A percentile compares a stretch with the other conserved stretches of the same genome.
phyloP scores from a whole-genome alignment of 106 monocot species.

The Allium cepa region DNA sequence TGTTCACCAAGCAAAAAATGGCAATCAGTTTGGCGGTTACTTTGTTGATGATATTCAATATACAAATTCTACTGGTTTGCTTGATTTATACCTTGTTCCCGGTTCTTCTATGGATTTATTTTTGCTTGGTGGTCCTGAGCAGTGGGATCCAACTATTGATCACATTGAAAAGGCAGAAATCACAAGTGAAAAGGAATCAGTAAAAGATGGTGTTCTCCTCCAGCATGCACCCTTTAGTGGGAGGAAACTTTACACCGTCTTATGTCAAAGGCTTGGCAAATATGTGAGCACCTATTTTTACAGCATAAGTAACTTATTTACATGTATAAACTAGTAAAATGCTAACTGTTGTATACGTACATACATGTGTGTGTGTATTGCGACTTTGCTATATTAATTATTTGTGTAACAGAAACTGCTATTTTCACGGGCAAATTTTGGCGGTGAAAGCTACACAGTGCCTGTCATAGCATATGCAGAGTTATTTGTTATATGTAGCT shows the following conservation, averaged over 20 bases:
- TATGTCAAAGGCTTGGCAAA: constrained; percentile 46
- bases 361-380: too few relatives aligned
- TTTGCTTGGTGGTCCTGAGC: constrained; percentile 74
- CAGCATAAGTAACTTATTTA: too few relatives aligned
- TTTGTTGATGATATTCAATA: constrained; percentile 34
- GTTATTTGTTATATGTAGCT: constrained; percentile 53
- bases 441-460: constrained; percentile 59
- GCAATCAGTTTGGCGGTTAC: constrained; percentile 91
- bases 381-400: too few relatives aligned
- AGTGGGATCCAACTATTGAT: constrained; percentile 62
- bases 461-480: constrained; percentile 45
- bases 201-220: constrained; percentile 21
- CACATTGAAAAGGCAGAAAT: constrained; percentile 61
- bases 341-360: too few relatives aligned
- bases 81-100: constrained; percentile 73
- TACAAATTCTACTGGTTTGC: constrained; percentile 21
- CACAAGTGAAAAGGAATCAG: constrained; percentile 18
- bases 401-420: constrained; percentile 49
- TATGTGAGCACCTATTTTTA: constrained; percentile 48
- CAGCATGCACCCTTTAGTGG: constrained; percentile 19
- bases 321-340: too few relatives aligned
- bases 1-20: constrained; percentile 59
- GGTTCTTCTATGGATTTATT: constrained; percentile 75
- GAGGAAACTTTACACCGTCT: constrained; percentile 40
- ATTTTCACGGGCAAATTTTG: constrained; percentile 91